Percentiles rank a stretch among this genome's conserved stretches.
Conservation (phyloP, 2,329 filamentous ascomycete species). For the Pseudogymnoascus sp. region DNA sequence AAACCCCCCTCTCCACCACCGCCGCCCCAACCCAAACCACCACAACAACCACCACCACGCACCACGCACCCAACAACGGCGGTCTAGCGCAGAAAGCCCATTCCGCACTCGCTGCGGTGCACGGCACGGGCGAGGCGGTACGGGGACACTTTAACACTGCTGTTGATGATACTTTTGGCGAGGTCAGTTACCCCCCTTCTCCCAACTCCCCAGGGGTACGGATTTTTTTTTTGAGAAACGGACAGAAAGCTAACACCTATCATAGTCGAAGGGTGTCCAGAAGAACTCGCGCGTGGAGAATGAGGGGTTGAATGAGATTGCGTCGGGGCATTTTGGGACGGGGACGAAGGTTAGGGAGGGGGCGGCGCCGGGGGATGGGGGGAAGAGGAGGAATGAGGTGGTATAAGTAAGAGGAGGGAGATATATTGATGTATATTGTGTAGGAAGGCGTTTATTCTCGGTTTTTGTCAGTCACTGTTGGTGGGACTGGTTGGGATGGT, state of each 20-base stretch:
- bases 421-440: not conserved
- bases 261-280: slow-evolving; percentile 13
- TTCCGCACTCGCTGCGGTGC: slow-evolving; percentile 13
- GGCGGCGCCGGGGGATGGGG: slow-evolving; percentile 14
- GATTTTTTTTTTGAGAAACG: no score
- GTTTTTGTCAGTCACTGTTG: not conserved
- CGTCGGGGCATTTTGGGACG: slow-evolving; percentile 15
- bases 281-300: slow-evolving; percentile 18
- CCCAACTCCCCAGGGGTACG: not conserved
- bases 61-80: not conserved
- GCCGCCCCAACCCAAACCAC: not conserved
- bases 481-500: not conserved
- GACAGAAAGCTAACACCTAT: not conserved
- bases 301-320: slow-evolving; percentile 16
- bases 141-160: slow-evolving; percentile 16
- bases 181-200: slow-evolving; percentile 12
- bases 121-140: slow-evolving; percentile 17
- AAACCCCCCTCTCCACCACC: not conserved
- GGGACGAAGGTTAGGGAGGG: slow-evolving; percentile 20
- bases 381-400: slow-evolving; percentile 6
- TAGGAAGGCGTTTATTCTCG: not conserved
- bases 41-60: not conserved
- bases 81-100: not conserved
- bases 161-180: slow-evolving; percentile 15
- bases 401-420: not conserved